Evolutionary conservation across 192 early-diverging fungal species (phyloP), one percentile per base, ranked within the genome.

Genomic region (Entomortierella chlamydospora): DNA sequence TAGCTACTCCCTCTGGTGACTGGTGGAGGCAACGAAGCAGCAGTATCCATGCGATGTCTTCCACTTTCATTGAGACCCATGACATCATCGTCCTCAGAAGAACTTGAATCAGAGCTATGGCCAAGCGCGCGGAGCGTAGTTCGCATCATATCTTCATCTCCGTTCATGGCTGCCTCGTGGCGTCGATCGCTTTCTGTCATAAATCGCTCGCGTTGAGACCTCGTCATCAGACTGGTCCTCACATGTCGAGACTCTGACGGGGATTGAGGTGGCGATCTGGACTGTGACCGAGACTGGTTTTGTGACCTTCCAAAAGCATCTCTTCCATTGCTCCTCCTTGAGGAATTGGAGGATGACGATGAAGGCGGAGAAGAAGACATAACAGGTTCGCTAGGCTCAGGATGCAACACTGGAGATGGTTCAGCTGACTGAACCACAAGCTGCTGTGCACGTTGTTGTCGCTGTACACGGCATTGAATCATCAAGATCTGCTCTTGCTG

Each of bases 401-500:
- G 15, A 20, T 50, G 59, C 7, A 55, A 22, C 20, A 54, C 49
- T 43, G 43, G 50, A 6, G 50, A 23, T 0, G 61, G 39, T 33
- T 50, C 71, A 0, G 31, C 52, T 0, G 63, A 50, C 11, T 60
- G 71, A 5, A 73, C 71, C 23, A 45, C 53, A 1, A 64, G 13
- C 50, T 73, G 72, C 22, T 50, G 64, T 23, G 63, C 47, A 28
- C 64, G 63, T 0, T 67, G 56, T 12, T 67, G 61, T 10, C 59
- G 28, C 20, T 74, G 63, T 8, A 47, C 71, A 9, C 59, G 60
- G 30, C 22, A 25, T 28, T 33, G 60, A 13, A 45, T 59, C 53
- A 49, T 54, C 51, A 56, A 42, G 41, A 62, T 53, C 7, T 61
- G 57, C 22, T 56, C 60, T 42, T 42, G 67, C 17, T 69, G 67